Percentiles rank a stretch among this genome's conserved stretches.
Evolutionary conservation across 805 yeast genomes (phyloP).

Genomic region (Myxozyma kluyveri): DNA sequence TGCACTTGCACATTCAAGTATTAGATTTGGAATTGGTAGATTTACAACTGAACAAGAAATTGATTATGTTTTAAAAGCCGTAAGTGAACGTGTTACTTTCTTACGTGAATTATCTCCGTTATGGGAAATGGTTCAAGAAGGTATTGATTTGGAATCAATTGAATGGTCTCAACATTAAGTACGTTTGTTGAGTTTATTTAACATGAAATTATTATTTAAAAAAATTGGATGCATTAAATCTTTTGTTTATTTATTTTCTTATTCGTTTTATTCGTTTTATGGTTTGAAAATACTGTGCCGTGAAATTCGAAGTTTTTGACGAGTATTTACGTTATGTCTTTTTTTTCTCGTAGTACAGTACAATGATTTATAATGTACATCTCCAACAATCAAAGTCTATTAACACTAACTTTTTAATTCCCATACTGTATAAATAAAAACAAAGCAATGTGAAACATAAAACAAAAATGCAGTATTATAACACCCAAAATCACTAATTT

Average conservation of each 20-base stretch:
- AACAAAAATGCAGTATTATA: too few species aligned
- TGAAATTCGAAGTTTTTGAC: neutral
- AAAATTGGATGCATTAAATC: neutral
- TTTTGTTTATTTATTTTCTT: too few species aligned
- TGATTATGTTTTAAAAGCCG: slow-evolving; percentile 88
- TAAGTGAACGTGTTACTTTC: slow-evolving; percentile 83
- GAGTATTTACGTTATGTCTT: neutral
- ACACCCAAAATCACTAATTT: neutral
- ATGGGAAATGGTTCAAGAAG: slow-evolving; percentile 99
- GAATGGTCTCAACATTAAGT: slow-evolving; percentile 94
- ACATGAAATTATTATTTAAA: too few species aligned
- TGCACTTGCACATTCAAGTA: slow-evolving; percentile 93
- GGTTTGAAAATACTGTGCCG: neutral
- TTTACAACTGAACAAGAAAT: slow-evolving; percentile 95
- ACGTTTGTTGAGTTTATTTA: neutral
- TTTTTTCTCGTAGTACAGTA: neutral
- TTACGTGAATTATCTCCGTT: slow-evolving; percentile 89
- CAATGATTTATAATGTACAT: neutral
- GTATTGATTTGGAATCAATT: slow-evolving; percentile 87
- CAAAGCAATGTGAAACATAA: too few species aligned
- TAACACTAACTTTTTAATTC: too few species aligned
- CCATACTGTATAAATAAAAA: too few species aligned
- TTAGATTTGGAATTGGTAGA: slow-evolving; percentile 94
- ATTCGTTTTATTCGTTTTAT: neutral
- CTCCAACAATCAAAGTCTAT: neutral